A percentile compares a stretch with the other conserved stretches of the same genome.
Evolutionary conservation across 192 early-diverging fungal genomes (phyloP).

Genomic region (Nowakowskiella sp.): DNA sequence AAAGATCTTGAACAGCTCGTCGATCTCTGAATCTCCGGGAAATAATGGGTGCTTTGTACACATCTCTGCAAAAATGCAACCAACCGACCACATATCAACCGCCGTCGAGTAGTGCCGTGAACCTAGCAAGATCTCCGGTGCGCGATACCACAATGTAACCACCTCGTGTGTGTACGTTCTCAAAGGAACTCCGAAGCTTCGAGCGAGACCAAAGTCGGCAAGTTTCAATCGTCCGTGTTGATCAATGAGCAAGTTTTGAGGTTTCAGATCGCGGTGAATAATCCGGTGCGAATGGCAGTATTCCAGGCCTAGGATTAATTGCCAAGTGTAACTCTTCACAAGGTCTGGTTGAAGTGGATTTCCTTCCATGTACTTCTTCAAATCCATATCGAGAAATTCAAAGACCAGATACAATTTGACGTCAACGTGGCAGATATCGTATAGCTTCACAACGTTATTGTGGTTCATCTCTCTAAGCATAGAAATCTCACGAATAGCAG

Average conservation of each 20-base stretch:
- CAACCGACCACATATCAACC: conserved; percentile 97
- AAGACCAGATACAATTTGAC: conserved; percentile 89
- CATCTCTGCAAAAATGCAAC: conserved; percentile 98
- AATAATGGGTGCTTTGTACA: conserved; percentile 68
- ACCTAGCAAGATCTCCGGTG: conserved; percentile 93
- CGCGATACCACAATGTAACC: conserved; percentile 89
- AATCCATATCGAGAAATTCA: conserved; percentile 89
- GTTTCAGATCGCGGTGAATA: conserved; percentile 51
- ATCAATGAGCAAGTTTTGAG: conserved; percentile 47
- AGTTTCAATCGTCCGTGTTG: conserved; percentile 55
- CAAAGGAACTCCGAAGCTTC: conserved; percentile 43
- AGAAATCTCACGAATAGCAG: conserved; percentile 96
- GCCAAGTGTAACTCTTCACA: conserved; percentile 44
- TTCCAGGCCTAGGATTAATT: conserved; percentile 41
- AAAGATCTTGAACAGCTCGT: conserved; percentile 91
- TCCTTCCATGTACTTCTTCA: conserved; percentile 87
- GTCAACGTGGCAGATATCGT: conserved; percentile 84
- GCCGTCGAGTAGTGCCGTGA: conserved; percentile 81
- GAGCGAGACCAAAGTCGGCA: conserved; percentile 49
- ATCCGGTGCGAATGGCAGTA: conserved; percentile 50
- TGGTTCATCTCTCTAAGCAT: conserved; percentile 95
- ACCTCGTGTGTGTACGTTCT: conserved; percentile 56
- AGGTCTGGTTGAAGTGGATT: no score
- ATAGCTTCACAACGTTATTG: conserved; percentile 80
- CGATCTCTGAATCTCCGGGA: conserved; percentile 86